Evolutionary conservation across 2,329 filamentous ascomycete species (phyloP), one percentile per base, ranked within the genome.

Genomic region (Talaromyces amestolkiae): DNA sequence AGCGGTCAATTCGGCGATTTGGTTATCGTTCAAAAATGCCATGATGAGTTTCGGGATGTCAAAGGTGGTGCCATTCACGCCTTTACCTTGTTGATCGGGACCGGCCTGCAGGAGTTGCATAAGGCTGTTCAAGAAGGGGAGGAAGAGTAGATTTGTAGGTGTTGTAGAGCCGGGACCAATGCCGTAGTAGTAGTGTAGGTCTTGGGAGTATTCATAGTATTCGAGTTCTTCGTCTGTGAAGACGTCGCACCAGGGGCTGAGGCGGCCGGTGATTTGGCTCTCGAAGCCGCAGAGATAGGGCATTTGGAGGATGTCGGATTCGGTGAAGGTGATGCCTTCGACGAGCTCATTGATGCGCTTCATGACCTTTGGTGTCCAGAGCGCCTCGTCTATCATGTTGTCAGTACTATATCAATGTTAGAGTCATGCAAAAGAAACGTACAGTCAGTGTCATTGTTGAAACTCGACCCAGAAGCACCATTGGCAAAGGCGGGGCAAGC

Each of bases 251-350:
- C 86, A 90, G 0, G 87, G 85, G 4, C 86, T 89, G 3, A 85
- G 74, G 1, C 76, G 77, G 1, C 88, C 88, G 0, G 81, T 86
- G 68, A 91, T 89, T 70, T 91, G 88, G 3, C 84, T 87, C 70
- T 91, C 89, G 66, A 89, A 91, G 3, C 87, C 89, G 69, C 89
- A 91, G n/a, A 90, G 80, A 69, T 91, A 90, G 0, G 87, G 87
- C 59, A 91, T 87, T 53, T 84, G 82, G 8, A 77, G 79, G 49
- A 88, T 78, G 65, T 90, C 86, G 1, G 74, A 76, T 37, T 82
- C 76, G 0, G 80, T 82, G 39, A 90, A 80, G 0, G 82, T 83
- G 39, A 90, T 81, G 1, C 87, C 87, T 0, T 75, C 70, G 37
- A 89, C 81, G 39, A 86, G 72, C 6, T 75, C 66, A 69, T 88